These are phyloP conservation scores for Ophiostoma tasmaniense DNA, from an alignment of 2,329 filamentous ascomycete genomes.

Conservation along the genomic window DNA sequence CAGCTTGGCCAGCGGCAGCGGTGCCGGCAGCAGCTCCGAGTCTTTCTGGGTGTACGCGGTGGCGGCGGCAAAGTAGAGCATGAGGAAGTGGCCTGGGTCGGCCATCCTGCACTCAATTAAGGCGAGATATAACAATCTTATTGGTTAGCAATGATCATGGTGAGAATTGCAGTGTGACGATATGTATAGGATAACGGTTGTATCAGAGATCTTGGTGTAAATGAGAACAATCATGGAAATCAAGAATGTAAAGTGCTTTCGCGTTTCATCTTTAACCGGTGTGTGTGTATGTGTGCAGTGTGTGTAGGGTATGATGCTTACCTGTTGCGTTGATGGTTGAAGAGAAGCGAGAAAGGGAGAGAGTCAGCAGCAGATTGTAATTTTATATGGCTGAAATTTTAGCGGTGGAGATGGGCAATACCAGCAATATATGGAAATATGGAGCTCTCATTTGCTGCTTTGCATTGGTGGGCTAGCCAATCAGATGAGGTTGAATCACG, in stretches of 20 bases:
- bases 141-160: neutral
- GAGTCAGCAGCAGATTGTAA: neutral
- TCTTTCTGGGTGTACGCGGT: conserved; percentile 62
- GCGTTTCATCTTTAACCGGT: conserved; percentile 9
- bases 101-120: neutral
- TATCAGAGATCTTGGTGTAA: conserved; percentile 67
- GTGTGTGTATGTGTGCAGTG: neutral
- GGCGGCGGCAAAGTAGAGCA: conserved; percentile 76
- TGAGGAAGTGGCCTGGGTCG: conserved; percentile 52
- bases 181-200: neutral
- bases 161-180: too few relatives aligned
- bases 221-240: conserved; percentile 43
- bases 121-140: neutral
- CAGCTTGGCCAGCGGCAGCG: conserved; percentile 53
- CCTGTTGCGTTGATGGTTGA: neutral
- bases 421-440: neutral
- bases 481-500: neutral
- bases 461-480: neutral
- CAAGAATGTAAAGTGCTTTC: conserved; percentile 34
- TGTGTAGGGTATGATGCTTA: conserved; percentile 20
- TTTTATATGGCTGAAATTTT: conserved; percentile 3
- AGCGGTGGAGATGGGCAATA: conserved; percentile 2
- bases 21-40: conserved; percentile 57
- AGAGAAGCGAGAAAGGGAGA: neutral
- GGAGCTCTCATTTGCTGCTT: neutral